Base-by-base conservation (phyloP, 106 monocot genomes). In the Acanthochlamys bracteata region DNA sequence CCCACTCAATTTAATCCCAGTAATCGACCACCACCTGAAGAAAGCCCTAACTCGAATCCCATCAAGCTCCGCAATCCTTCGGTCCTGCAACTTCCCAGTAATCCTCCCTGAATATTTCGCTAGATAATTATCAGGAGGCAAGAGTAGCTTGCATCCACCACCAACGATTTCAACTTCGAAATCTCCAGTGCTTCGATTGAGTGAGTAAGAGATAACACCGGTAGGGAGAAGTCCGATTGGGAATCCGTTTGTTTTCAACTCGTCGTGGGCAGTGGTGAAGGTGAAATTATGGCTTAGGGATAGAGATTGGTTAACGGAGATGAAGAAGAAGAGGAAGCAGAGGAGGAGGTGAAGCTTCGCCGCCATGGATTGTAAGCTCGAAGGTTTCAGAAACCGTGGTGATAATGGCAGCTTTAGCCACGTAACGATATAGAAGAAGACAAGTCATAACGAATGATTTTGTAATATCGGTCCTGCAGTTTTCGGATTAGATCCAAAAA, bases 151-250 rank as follows among this genome's bases (percentile, higher is more conserved):
- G 23, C 57, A 58, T 7, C 55, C 55, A 14, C 57, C 6, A 20
- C 75, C 78, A 41, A 77, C 42, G 42, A 90, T 71, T 70, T 77
- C 55, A 63, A 71, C 84, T 20, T 76, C 20, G 79, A 88, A 88
- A 21, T 55, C 49, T 42, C 84, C 84, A 0, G 84, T 77, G 53
- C 16, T 39, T 16, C 25, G 24, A 68, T 92, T 73, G 63, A 92
- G 68, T 39, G 69, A 63, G 74, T 84, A 88, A 59, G 76, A 69
- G 41, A 84, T 33, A 42, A 61, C 76, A 56, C 82, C 84, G 42
- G 58, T 57, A 16, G 92, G 84, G 61, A 92, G 92, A 57, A 92
- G 66, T 9, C 87, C 87, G 19, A 63, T 53, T 15, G 88, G 88
- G 70, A 84, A 75, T 57, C 87, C 78, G 75, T 77, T 84, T 43